Base-by-base conservation (phyloP, 495 filamentous ascomycete genomes). In the Penicillium arizonense region DNA sequence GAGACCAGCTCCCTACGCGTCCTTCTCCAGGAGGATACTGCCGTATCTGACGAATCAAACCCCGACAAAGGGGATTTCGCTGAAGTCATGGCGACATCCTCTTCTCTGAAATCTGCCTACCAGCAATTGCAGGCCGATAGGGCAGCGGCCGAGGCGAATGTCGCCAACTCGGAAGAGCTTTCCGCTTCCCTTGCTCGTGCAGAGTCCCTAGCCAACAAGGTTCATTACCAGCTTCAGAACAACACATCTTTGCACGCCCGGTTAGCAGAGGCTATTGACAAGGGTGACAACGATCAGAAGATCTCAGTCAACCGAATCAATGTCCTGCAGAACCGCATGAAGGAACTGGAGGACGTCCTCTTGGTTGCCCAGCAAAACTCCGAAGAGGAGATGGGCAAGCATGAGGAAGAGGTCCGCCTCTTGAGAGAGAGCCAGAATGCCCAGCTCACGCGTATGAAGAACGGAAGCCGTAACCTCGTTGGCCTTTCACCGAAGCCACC, bases 281-380 rank as follows among this genome's bases (percentile, higher is more conserved):
- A 91, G 57, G 94, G 94, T 47, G 94, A 97, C 63, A 78, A 80
- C 30, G 90, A 91, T 54, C 94, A 96, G 61, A 83, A 83, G 58
- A 69, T 85, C 35, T 95, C 89, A 50, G 86, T 87, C 4, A 72
- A 80, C 44, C 85, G 87, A 56, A 97, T 98, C 70, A 90, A 87
- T 45, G 75, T 85, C 44, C 79, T 97, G 73, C 91, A 97, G 64
- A 78, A 73, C 43, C 85, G 82, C 36, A 84, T 98, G 49, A 87
- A 88, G 64, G 70, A 75, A 12, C 77, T 96, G 21, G 94, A 98
- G 68, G 94, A 98, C 53, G 82, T 83, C 52, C 80, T 97, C 13
- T 74, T 96, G 46, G 69, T 80, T 13, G 91, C 94, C 2, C 94
- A 97, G 69, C 87, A 91, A 41, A 75, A 86, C 33, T 90, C 90